Evolutionary conservation across 1,139 yeast genomes (phyloP), one percentile per base, ranked within the genome.

Genomic region (Debaryomycetaceae sp.): DNA sequence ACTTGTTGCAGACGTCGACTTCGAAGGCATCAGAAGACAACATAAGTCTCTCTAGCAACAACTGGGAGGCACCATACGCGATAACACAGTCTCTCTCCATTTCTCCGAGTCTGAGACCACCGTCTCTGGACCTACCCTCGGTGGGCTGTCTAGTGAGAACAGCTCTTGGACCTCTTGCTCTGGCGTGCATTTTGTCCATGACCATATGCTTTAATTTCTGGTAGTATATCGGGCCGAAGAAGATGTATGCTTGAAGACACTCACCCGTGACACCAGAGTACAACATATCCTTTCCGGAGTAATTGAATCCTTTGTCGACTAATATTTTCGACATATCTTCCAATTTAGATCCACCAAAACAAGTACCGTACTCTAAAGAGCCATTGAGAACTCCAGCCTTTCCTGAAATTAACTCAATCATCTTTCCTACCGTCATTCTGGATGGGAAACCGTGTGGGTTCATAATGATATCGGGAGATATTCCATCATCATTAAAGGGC

Each of bases 11-110:
- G 29, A 92, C 83, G 59, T 92, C 98, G 31, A 92, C 97, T 53
- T 94, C 97, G 60, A 92, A 92, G 0, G 97, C 98, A 71, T 92
- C 99, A 0, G 98, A 91, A 32, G 96, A 87, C 41, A 92, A 70
- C 99, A 92, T 94, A 55, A 92, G 77, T 65, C 99, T 83, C 65
- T 92, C 99, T 47, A 92, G 70, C 52, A 92, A 74, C 52, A 92
- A 72, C 62, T 92, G 98, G 4, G 98, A 91, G 0, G 99, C 99
- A 58, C 99, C 99, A 56, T 94, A 92, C 1, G 99, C 99, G 68
- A 92, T 94, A 50, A 92, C 96, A 84, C 98, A 92, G 73, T 92
- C 99, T 69, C 98, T 85, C 67, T 92, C 99, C 99, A 92, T 92
- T 69, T 92, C 99, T 53, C 99, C 99, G 64, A 92, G 77, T 71